A percentile compares a stretch with the other conserved stretches of the same genome.
phyloP scores from a whole-genome alignment of 1,139 yeast species.

The Pichia kudriavzevii region DNA sequence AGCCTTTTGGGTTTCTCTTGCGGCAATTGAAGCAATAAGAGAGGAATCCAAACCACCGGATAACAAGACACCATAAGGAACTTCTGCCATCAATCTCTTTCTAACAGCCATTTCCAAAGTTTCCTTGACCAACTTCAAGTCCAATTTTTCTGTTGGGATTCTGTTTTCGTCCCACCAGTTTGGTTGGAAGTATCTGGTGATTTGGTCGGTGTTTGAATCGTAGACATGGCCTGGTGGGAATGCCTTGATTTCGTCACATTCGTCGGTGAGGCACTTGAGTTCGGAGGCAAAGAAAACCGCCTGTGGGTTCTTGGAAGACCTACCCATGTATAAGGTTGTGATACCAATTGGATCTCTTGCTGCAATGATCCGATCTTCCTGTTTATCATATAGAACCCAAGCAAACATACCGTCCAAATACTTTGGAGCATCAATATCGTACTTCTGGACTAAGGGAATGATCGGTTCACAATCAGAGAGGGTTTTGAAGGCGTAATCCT shows the following conservation, averaged over 20 bases:
- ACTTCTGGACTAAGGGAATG: conserved; percentile 82
- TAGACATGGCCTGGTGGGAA: conserved; percentile 99
- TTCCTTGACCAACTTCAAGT: conserved; percentile 64
- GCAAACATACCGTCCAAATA: conserved; percentile 97
- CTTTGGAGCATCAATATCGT: conserved; percentile 86
- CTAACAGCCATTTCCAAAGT: conserved; percentile 89
- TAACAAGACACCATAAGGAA: conserved; percentile 92
- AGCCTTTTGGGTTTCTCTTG: conserved; percentile 87
- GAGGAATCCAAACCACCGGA: conserved; percentile 98
- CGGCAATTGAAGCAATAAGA: conserved; percentile 92
- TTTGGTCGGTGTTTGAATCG: conserved; percentile 80
- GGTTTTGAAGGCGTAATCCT: conserved; percentile 72
- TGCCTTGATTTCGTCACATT: conserved; percentile 84
- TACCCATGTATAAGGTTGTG: conserved; percentile 94
- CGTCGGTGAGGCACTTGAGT: conserved; percentile 85
- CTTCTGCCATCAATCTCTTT: conserved; percentile 99
- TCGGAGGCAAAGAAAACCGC: conserved; percentile 90
- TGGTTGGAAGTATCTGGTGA: conserved; percentile 85
- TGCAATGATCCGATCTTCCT: conserved; percentile 81
- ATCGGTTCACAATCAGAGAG: conserved; percentile 96
- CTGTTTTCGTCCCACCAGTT: conserved; percentile 83
- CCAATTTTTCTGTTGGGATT: conserved; percentile 70
- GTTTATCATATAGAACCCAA: conserved; percentile 80
- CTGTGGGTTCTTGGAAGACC: conserved; percentile 58
- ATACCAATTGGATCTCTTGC: conserved; percentile 99